phyloP scores from a whole-genome alignment of 768 basidiomycete species.

The Fistulinella prunicolor region DNA sequence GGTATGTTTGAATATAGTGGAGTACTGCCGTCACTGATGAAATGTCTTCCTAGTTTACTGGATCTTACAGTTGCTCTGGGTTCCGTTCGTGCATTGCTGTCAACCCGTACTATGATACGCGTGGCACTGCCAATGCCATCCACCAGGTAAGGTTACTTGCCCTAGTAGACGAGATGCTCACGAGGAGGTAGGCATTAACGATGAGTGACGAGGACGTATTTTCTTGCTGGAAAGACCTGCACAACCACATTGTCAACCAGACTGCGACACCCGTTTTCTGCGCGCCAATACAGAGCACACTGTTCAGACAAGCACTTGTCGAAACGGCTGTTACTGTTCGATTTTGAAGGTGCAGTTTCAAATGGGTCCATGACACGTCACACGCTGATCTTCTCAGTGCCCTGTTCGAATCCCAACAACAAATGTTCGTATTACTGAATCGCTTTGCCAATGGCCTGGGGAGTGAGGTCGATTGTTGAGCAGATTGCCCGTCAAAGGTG shows the following conservation, averaged over 20 bases:
- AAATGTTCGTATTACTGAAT: too few relatives aligned
- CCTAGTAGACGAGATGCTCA: neutral
- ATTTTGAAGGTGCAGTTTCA: constrained; percentile 83
- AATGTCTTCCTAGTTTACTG: constrained; percentile 67
- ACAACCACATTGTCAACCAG: constrained; percentile 78
- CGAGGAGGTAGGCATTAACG: constrained; percentile 51
- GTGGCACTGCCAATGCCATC: constrained; percentile 83
- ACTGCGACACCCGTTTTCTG: constrained; percentile 68
- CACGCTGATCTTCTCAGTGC: too few relatives aligned
- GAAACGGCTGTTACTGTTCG: constrained; percentile 66
- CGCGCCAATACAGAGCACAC: constrained; percentile 69
- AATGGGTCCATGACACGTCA: too few relatives aligned
- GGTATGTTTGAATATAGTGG: constrained; percentile 36
- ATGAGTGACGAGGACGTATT: constrained; percentile 73
- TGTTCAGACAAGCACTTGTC: constrained; percentile 56
- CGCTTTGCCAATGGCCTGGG: too few relatives aligned
- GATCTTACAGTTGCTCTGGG: constrained; percentile 81
- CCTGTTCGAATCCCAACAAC: too few relatives aligned
- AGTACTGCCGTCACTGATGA: neutral
- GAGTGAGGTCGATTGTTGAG: too few relatives aligned
- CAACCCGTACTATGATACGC: constrained; percentile 84
- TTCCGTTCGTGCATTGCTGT: constrained; percentile 84
- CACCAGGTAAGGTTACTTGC: constrained; percentile 34
- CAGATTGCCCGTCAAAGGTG: too few relatives aligned
- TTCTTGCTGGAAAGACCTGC: constrained; percentile 83